Base-by-base conservation (phyloP, 2,329 filamentous ascomycete species). In the Ophiocordyceps camponoti-rufipedis region DNA sequence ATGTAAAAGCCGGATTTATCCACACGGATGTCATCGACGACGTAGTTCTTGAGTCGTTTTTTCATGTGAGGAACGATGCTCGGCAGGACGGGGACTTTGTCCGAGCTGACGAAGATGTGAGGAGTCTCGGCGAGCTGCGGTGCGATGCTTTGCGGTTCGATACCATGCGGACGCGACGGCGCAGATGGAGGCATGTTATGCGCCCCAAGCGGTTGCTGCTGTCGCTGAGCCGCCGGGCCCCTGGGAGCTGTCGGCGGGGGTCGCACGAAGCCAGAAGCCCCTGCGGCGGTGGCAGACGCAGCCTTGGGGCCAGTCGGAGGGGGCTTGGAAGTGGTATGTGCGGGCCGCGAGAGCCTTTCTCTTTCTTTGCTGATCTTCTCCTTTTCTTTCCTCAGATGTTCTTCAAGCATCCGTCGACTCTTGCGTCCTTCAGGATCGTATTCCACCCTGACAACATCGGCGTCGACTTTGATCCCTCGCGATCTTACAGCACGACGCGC, bases 1-100 rank as follows among this genome's bases (percentile, higher is more conserved):
- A 96, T 78, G 58, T 85, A 96, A 61, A 95, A 98, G 1, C 91
- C 91, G 0, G 78, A 82, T 48, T 77, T 77, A 59, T 98, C 91
- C 48, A 84, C 78, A 32, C 86, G 76, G 44, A 98, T 82, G 44
- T 87, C 80, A 51, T 85, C 79, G 63, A 88, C 85, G 48, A 76
- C 71, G 58, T 84, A 94, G 44, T 80, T 78, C 61, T 89, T 91
- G 45, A 96, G 69, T 44, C 89, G 76, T 62, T 89, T 93, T 64
- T 86, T 85, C 66, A 98, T 74, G 64, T 98, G 91, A 4, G 82
- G 78, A 46, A 95, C 76, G 1, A 89, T 96, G 23, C 85, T 82
- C 31, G 74, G 72, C 56, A 95, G 76, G 12, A 94, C 83, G 1
- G 91, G 91, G 2, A 98, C 89, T 53, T 82, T 87, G 48, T 80